Conservation (phyloP, 805 yeast genomes). For the Starmerella cellae region DNA sequence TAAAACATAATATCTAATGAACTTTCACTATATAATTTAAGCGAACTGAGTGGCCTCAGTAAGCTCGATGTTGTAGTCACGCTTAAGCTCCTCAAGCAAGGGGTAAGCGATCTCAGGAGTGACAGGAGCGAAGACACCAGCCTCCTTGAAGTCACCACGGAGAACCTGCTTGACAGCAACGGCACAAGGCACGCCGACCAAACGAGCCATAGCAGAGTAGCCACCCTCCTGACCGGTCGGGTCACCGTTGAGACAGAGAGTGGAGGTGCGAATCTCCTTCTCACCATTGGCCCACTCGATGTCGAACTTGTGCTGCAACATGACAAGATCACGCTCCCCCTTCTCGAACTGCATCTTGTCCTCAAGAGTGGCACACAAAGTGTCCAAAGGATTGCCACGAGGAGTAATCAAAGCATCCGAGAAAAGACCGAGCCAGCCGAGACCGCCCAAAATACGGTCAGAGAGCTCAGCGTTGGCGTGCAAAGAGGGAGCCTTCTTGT, state of each 20-base stretch:
- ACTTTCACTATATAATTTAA: too few relatives aligned
- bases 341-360: conserved; percentile 89
- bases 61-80: conserved; percentile 73
- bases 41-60: conserved; percentile 61
- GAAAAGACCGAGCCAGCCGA: conserved; percentile 89
- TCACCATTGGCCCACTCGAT: conserved; percentile 92
- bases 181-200: conserved; percentile 97
- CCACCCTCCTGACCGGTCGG: conserved; percentile 52
- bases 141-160: conserved; percentile 59
- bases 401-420: conserved; percentile 65
- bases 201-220: conserved; percentile 96
- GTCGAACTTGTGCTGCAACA: conserved; percentile 94
- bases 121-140: conserved; percentile 90
- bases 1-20: too few relatives aligned
- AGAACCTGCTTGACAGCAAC: conserved; percentile 81
- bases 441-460: conserved; percentile 74
- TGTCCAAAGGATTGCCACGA: conserved; percentile 88
- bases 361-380: conserved; percentile 92
- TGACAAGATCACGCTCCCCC: conserved; percentile 90
- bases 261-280: conserved; percentile 84
- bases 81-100: conserved; percentile 80
- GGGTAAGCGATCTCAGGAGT: conserved; percentile 82
- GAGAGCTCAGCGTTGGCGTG: conserved; percentile 67
- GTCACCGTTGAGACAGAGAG: conserved; percentile 86
- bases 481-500: conserved; percentile 42